These are phyloP conservation scores for Thermomyces lanuginosus DNA, from an alignment of 2,329 filamentous ascomycete species.

Conservation along the genomic window DNA sequence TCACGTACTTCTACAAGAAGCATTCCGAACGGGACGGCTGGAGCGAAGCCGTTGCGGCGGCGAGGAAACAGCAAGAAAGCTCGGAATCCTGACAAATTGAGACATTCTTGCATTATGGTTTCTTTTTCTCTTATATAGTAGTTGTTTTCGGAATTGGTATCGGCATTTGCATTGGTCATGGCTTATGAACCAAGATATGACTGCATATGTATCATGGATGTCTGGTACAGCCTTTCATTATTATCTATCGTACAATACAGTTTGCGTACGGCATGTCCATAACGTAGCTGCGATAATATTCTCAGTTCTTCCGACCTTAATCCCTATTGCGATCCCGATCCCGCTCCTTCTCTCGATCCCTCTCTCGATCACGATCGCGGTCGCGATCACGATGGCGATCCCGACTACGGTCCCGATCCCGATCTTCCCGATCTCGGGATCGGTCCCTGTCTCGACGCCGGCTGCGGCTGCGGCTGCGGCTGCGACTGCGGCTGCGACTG, in stretches of 20 bases:
- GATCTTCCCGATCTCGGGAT: conserved; percentile 9
- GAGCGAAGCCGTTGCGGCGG: conserved; percentile 30
- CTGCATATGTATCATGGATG: no score
- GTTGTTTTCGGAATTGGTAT: no score
- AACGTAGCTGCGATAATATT: no score
- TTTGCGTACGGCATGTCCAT: no score
- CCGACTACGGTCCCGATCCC: conserved; percentile 6
- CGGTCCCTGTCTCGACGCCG: conserved; percentile 14
- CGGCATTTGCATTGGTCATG: no score
- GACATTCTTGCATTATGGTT: no score
- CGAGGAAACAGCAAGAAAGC: conserved; percentile 1
- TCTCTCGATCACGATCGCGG: conserved; percentile 3
- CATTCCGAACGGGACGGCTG: conserved; percentile 80
- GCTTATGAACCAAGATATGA: no score
- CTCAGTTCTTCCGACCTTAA: no score
- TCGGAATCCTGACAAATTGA: no score
- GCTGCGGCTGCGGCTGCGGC: conserved; percentile 5
- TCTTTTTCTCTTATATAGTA: no score
- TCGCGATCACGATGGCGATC: conserved; percentile 2
- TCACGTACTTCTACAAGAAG: conserved; percentile 57
- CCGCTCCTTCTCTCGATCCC: conserved; percentile 8
- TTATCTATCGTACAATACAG: no score
- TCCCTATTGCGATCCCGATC: conserved; percentile 10
- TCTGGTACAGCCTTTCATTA: no score
- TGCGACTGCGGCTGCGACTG: conserved; percentile 6